These are phyloP conservation scores for Graphiopsis chlorocephala DNA, from an alignment of 2,329 filamentous ascomycete genomes.

Conservation along the genomic window DNA sequence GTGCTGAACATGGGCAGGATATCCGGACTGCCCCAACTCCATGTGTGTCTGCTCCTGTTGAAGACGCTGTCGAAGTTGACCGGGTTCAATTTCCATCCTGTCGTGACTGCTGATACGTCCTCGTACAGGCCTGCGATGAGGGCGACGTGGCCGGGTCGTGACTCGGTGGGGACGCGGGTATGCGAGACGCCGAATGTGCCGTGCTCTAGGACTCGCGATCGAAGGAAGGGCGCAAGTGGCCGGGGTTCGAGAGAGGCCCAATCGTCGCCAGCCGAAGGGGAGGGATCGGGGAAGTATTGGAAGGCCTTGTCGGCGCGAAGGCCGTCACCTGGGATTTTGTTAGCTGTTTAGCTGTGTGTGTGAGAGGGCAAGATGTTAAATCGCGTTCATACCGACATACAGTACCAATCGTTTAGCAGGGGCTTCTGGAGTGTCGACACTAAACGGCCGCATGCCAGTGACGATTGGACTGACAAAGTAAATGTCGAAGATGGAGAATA, in stretches of 20 bases:
- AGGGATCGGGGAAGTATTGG: slow-evolving; percentile 86
- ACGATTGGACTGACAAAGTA: slow-evolving; percentile 99
- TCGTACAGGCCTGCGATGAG: slow-evolving; percentile 96
- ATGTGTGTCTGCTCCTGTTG: slow-evolving; percentile 93
- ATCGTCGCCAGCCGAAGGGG: slow-evolving; percentile 55
- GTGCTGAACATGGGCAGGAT: slow-evolving; percentile 96
- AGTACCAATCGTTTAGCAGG: slow-evolving; percentile 89
- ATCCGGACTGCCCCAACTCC: slow-evolving; percentile 98
- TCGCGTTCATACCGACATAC: slow-evolving; percentile 68
- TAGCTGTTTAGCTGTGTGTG: slow-evolving; percentile 14
- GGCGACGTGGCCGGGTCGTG: slow-evolving; percentile 91
- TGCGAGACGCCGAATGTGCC: slow-evolving; percentile 97
- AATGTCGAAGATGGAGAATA: slow-evolving; percentile 95
- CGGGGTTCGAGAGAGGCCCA: slow-evolving; percentile 65
- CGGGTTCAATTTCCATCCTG: slow-evolving; percentile 97
- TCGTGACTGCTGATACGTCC: slow-evolving; percentile 94
- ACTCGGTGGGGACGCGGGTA: slow-evolving; percentile 94
- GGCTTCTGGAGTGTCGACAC: slow-evolving; percentile 64
- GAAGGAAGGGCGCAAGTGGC: slow-evolving; percentile 84
- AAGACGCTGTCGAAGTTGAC: slow-evolving; percentile 99
- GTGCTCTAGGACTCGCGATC: slow-evolving; percentile 80
- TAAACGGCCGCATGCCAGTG: slow-evolving; percentile 84
- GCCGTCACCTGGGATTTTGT: slow-evolving; percentile 64
- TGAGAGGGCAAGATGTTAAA: not conserved
- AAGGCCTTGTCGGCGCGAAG: slow-evolving; percentile 97